Base-by-base conservation (phyloP, 352 stramenopile genomes). In the Phytophthora pini region DNA sequence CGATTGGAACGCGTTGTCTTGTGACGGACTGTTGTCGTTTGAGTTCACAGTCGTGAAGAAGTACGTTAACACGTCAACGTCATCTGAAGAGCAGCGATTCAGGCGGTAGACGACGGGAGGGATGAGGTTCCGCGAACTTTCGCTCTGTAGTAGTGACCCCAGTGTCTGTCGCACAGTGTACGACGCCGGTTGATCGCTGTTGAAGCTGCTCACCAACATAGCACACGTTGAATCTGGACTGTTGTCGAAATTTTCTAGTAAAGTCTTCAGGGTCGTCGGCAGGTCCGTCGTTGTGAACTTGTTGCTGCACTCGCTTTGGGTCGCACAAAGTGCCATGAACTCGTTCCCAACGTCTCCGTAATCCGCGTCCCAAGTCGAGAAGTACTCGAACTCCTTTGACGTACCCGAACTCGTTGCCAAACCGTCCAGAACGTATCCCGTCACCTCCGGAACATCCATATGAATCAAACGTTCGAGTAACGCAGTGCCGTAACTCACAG, bases 401-500 rank as follows among this genome's bases (percentile, higher is more conserved):
- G 64, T 41, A 5, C 80, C 80, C 3, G 77, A 85, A 9, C 43
- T 67, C 20, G 77, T 83, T 0, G 54, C 57, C 6, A 87, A 50
- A 13, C 76, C 69, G 29, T 89, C 78, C 10, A 89, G 51, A 32
- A 84, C 61, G 49, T 88, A 89, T 9, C 80, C 80, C 15, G 59
- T 66, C 49, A 88, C 72, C 13, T 72, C 66, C 1, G 73, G 56
- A 3, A 66, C 65, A 4, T 63, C 32, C 12, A 88, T 41, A 34
- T 87, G 80, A 15, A 87, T 82, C 8, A 83, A 20, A 10, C 77
- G 75, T 53, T 89, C 75, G 4, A 83, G 67, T 7, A 86, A 45
- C 20, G 71, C 61, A 0, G 75, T 79, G 36, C 80, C 80, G 46
- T 89, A 89, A 52, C 79, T 88, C 51, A 76, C 63, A 15, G 65